Percentiles rank a stretch among this genome's conserved stretches.
phyloP scores from a whole-genome alignment of 148 eudicot genomes.

The Dysphania ambrosioides region DNA sequence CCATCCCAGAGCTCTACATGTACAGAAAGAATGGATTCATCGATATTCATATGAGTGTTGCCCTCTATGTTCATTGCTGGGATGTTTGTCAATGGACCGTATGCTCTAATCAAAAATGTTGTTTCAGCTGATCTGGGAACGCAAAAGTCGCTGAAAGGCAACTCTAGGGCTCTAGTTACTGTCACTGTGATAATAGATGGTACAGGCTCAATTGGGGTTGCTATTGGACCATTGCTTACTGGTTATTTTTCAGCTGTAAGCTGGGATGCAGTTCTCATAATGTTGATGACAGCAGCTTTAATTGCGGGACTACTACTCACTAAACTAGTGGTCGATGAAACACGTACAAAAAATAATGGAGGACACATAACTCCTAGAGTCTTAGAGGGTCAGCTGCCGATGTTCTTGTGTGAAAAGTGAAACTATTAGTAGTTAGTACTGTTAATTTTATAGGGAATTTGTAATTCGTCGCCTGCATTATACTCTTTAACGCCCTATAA shows the following conservation, averaged over 20 bases:
- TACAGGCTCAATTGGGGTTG: constrained; percentile 94
- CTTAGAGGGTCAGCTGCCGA: constrained; percentile 24
- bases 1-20: constrained; percentile 73
- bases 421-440: too few relatives aligned
- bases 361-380: constrained; percentile 35
- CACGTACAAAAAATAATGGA: constrained; percentile 54
- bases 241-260: constrained; percentile 73
- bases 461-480: too few relatives aligned
- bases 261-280: constrained; percentile 80
- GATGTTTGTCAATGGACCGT: constrained; percentile 87
- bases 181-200: constrained; percentile 97
- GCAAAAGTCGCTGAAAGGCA: constrained; percentile 72
- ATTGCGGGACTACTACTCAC: constrained; percentile 82
- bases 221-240: constrained; percentile 81
- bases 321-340: constrained; percentile 68
- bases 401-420: constrained; percentile 38
- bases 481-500: too few relatives aligned
- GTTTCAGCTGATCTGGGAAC: constrained; percentile 95
- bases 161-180: constrained; percentile 77
- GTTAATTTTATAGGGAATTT: too few relatives aligned
- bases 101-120: constrained; percentile 87
- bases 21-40: constrained; percentile 71
- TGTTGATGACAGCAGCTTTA: constrained; percentile 82
- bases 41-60: constrained; percentile 47
- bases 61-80: constrained; percentile 73